phyloP scores from a whole-genome alignment of 306 rosid species.

The Gastrolobium villosum region DNA sequence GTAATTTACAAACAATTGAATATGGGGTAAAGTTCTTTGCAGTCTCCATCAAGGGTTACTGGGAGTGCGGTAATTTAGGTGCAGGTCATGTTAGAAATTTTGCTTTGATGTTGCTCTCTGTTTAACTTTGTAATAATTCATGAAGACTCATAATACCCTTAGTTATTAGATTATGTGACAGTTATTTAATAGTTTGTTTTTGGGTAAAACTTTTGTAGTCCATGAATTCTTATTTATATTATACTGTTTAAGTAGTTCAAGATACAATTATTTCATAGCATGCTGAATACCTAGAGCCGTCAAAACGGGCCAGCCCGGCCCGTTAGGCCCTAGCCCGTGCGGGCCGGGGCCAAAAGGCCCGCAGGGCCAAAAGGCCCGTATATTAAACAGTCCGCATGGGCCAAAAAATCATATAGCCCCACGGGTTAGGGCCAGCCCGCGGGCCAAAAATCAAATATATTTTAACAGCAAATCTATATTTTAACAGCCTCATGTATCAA shows the following conservation, averaged over 20 bases:
- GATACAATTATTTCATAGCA: background rate
- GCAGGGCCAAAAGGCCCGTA: too few relatives aligned
- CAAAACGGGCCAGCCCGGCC: too few relatives aligned
- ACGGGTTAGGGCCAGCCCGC: too few relatives aligned
- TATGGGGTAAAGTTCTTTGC: constrained; percentile 1
- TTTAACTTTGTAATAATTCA: constrained; percentile 5
- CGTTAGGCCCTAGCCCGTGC: too few relatives aligned
- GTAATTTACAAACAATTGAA: constrained; percentile 26
- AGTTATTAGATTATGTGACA: background rate
- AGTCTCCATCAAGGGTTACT: background rate
- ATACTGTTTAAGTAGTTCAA: background rate
- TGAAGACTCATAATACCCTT: background rate
- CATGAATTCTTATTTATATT: constrained; percentile 10
- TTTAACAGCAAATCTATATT: too few relatives aligned
- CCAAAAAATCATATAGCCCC: too few relatives aligned
- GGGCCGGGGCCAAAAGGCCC: too few relatives aligned
- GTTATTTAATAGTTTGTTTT: constrained; percentile 1
- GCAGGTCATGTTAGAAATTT: constrained; percentile 18
- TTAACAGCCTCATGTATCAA: too few relatives aligned
- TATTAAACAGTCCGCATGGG: too few relatives aligned
- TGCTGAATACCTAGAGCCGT: constrained; percentile 2
- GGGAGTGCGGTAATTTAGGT: background rate
- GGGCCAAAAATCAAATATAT: too few relatives aligned
- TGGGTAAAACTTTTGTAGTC: background rate
- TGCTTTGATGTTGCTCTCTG: background rate